phyloP scores from a whole-genome alignment of 2,329 filamentous ascomycete genomes.

The Daldinia eschscholtzii region DNA sequence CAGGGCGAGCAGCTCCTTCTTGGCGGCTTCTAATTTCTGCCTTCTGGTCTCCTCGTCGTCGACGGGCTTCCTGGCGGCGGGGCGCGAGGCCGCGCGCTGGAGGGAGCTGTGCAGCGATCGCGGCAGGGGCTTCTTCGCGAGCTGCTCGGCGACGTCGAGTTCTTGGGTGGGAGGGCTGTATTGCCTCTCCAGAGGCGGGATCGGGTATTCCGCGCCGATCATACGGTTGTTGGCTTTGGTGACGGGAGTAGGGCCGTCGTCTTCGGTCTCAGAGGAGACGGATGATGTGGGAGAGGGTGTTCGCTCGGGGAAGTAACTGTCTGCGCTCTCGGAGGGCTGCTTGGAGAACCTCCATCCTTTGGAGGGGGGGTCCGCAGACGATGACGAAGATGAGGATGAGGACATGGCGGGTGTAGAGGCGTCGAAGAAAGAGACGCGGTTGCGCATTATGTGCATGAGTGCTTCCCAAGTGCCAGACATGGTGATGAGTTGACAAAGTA shows the following conservation, averaged over 20 bases:
- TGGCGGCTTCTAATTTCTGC: slow-evolving; percentile 61
- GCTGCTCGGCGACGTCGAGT: slow-evolving; percentile 50
- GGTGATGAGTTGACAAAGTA: slow-evolving; percentile 7
- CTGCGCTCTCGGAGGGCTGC: slow-evolving; percentile 38
- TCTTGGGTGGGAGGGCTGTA: slow-evolving; percentile 46
- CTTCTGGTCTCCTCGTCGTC: slow-evolving; percentile 54
- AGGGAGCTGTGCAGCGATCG: slow-evolving; percentile 50
- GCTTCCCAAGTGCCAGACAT: slow-evolving; percentile 29
- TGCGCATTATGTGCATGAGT: slow-evolving; percentile 23
- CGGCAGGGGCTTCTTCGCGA: slow-evolving; percentile 49
- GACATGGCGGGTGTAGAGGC: slow-evolving; percentile 17
- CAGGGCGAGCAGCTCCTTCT: slow-evolving; percentile 60
- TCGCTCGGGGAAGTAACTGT: slow-evolving; percentile 43
- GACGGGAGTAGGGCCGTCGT: slow-evolving; percentile 37
- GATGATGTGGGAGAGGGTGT: slow-evolving; percentile 28
- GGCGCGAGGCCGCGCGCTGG: slow-evolving; percentile 42
- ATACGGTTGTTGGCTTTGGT: slow-evolving; percentile 23
- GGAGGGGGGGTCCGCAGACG: background rate
- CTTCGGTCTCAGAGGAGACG: slow-evolving; percentile 44
- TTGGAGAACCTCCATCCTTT: slow-evolving; percentile 16
- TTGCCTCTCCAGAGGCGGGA: slow-evolving; percentile 48
- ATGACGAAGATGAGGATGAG: background rate
- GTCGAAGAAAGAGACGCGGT: slow-evolving; percentile 22
- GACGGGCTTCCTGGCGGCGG: slow-evolving; percentile 6
- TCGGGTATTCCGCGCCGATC: slow-evolving; percentile 44